phyloP scores from a whole-genome alignment of 2,329 filamentous ascomycete genomes.

The Scedosporium minutisporum region DNA sequence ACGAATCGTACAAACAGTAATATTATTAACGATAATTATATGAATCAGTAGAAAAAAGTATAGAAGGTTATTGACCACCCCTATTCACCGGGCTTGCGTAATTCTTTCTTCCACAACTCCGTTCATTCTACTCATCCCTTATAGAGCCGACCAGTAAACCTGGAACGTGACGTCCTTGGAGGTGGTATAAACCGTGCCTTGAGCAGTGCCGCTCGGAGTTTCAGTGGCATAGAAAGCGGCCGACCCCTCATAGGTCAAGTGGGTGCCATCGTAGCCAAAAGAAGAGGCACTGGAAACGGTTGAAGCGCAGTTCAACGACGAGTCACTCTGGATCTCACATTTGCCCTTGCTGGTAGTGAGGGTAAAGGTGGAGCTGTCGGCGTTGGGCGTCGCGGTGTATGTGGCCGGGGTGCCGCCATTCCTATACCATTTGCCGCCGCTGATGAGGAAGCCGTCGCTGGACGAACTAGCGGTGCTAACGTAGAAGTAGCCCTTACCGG shows the following conservation, averaged over 20 bases:
- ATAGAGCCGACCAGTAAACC: constrained; percentile 12
- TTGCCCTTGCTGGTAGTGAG: constrained; percentile 16
- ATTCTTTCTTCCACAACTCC: no score
- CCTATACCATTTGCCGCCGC: constrained; percentile 17
- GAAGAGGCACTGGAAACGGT: constrained; percentile 9
- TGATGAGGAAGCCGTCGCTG: constrained; percentile 15
- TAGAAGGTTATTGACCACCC: no score
- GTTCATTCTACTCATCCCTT: neutral
- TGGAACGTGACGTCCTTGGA: constrained; percentile 13
- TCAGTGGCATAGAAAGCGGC: constrained; percentile 14
- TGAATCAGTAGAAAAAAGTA: no score
- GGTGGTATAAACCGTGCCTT: constrained; percentile 15
- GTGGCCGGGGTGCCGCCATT: constrained; percentile 16
- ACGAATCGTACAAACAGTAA: no score
- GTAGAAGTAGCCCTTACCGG: constrained; percentile 11
- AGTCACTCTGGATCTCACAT: constrained; percentile 12
- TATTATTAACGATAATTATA: no score
- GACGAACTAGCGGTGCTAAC: constrained; percentile 7
- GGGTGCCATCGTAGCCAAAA: constrained; percentile 17
- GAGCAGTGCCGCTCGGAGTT: constrained; percentile 13
- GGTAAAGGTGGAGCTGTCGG: constrained; percentile 13
- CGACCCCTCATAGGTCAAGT: constrained; percentile 14
- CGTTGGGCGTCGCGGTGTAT: constrained; percentile 15
- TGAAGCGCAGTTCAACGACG: constrained; percentile 12
- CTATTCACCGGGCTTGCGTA: no score